These are phyloP conservation scores for Nitzschia sp. DNA, from an alignment of 108 stramenopile species.

Conservation along the genomic window DNA sequence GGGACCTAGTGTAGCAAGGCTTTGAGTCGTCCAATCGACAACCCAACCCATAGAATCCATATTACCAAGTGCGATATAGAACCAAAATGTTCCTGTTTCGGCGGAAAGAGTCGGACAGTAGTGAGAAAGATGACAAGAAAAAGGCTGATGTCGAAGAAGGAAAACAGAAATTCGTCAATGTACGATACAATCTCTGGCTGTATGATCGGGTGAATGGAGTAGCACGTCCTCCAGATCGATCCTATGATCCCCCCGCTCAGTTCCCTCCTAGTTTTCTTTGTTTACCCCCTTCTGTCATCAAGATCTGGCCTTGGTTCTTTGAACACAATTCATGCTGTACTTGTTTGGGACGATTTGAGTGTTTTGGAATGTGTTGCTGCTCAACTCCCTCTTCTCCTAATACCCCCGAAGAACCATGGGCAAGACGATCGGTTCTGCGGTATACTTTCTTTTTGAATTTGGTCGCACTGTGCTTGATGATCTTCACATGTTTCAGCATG, in stretches of 20 bases:
- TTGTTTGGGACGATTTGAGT: conserved; percentile 12
- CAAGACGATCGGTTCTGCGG: conserved; percentile 7
- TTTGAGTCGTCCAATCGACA: too few species aligned
- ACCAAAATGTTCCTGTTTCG: conserved; percentile 7
- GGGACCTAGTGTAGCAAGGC: too few species aligned
- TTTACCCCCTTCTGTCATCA: conserved; percentile 10
- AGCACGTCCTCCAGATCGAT: neutral
- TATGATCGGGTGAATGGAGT: conserved; percentile 27
- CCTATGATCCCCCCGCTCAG: neutral
- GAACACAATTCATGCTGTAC: conserved; percentile 24
- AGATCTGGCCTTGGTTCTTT: conserved; percentile 17
- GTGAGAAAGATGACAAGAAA: neutral
- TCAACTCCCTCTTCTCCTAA: too few species aligned
- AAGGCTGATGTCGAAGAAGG: neutral
- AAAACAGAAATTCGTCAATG: conserved; percentile 17
- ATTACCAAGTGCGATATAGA: neutral
- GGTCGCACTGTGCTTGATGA: conserved; percentile 1
- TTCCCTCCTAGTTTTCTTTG: conserved; percentile 18
- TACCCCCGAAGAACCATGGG: conserved; percentile 12
- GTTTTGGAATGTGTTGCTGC: neutral
- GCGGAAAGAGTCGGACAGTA: neutral
- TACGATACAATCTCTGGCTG: conserved; percentile 21
- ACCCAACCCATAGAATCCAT: too few species aligned
- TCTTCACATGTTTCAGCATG: conserved; percentile 7
- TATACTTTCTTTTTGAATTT: conserved; percentile 8